These are phyloP conservation scores for Penicillium sp. DNA, from an alignment of 2,329 filamentous ascomycete species.

Conservation along the genomic window DNA sequence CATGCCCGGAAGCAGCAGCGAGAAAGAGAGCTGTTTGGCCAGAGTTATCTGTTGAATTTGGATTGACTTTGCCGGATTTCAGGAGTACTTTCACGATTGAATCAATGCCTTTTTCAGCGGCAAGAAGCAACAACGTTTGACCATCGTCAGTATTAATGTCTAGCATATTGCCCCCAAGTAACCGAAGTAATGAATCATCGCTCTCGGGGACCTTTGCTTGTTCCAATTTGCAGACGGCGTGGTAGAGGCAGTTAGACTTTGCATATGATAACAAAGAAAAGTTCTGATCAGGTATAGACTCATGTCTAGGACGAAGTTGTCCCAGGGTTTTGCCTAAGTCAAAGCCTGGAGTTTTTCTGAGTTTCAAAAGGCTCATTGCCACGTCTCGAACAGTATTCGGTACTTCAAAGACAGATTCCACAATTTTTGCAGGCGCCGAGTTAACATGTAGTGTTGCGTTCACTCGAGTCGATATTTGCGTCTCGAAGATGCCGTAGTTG, in stretches of 20 bases:
- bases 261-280: not conserved
- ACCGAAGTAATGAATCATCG: not conserved
- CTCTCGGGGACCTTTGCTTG: not conserved
- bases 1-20: not conserved
- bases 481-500: slow-evolving; percentile 4
- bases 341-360: not conserved
- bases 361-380: not conserved
- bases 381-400: not conserved
- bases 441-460: not conserved
- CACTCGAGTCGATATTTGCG: not conserved
- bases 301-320: not conserved
- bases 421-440: not conserved
- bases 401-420: not conserved
- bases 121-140: not conserved
- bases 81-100: not conserved
- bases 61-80: not conserved
- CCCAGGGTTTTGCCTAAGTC: not conserved
- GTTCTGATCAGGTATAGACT: not conserved
- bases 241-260: not conserved
- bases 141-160: not conserved
- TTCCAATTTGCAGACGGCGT: not conserved
- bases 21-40: not conserved
- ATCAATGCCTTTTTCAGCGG: not conserved
- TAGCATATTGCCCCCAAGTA: not conserved
- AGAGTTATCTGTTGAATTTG: not conserved